Conservation (phyloP, 805 yeast genomes). For the Kuraishia floccosa region DNA sequence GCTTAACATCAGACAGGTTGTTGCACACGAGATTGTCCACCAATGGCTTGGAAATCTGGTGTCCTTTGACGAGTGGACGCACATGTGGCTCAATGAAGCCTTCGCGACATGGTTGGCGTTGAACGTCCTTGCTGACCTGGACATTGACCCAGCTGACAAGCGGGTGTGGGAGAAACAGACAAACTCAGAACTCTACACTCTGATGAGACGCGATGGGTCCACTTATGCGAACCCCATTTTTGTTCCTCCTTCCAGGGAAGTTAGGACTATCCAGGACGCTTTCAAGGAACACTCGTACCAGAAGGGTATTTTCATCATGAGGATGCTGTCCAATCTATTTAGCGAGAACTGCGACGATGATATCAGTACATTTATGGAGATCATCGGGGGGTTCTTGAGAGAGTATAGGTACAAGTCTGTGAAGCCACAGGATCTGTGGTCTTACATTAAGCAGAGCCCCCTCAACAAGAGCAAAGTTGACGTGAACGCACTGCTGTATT, state of each 20-base stretch:
- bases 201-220: conserved; percentile 25
- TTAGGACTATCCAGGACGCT: conserved; percentile 31
- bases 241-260: conserved; percentile 20
- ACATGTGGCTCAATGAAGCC: conserved; percentile 67
- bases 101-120: conserved; percentile 70
- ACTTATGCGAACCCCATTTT: conserved; percentile 21
- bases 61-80: conserved; percentile 56
- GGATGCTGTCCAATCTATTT: conserved; percentile 38
- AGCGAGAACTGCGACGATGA: conserved; percentile 16
- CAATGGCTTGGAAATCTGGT: conserved; percentile 72
- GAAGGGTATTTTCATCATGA: conserved; percentile 44
- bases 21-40: conserved; percentile 67
- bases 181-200: conserved; percentile 12
- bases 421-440: conserved; percentile 46
- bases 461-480: conserved; percentile 23
- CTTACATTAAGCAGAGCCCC: conserved; percentile 15
- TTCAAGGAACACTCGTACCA: conserved; percentile 42
- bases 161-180: conserved; percentile 20
- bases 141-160: conserved; percentile 11
- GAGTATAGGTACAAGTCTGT: conserved; percentile 23
- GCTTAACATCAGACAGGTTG: conserved; percentile 34
- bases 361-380: conserved; percentile 6
- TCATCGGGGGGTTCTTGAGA: conserved; percentile 11
- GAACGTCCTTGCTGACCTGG: conserved; percentile 21
- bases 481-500: conserved; percentile 36